phyloP scores from a whole-genome alignment of 306 rosid species.

The Sicyos baderoa region DNA sequence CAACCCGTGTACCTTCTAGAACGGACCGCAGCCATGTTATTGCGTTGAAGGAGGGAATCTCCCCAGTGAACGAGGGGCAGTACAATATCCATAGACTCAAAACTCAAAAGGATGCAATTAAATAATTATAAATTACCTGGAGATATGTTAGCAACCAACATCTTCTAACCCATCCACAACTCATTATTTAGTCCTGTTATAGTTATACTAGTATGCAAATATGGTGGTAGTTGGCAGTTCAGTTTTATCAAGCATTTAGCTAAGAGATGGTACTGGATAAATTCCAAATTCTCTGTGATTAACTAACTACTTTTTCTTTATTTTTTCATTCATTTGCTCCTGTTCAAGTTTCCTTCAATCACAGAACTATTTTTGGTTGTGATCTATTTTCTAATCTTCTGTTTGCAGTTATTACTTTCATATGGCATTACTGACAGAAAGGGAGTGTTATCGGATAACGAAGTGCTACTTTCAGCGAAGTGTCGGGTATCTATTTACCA shows the following conservation, averaged over 20 bases:
- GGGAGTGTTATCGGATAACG: conserved; percentile 61
- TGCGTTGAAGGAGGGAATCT: background rate
- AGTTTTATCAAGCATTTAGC: background rate
- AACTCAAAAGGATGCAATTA: background rate
- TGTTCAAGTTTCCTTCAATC: conserved; percentile 1
- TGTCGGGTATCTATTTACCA: conserved; percentile 51
- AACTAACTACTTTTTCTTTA: background rate
- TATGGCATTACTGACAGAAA: conserved; percentile 57
- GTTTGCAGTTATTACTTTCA: conserved; percentile 62
- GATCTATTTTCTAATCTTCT: background rate
- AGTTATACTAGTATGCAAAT: background rate
- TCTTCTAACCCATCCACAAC: background rate
- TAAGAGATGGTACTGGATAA: background rate
- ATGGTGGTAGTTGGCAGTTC: background rate
- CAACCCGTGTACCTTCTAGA: background rate
- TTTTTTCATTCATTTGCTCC: background rate
- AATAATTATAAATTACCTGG: background rate
- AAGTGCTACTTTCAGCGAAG: conserved; percentile 81
- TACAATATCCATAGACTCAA: too few species aligned
- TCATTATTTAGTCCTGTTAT: background rate
- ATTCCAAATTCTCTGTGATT: background rate
- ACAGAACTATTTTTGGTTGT: conserved; percentile 2
- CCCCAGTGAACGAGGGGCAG: background rate
- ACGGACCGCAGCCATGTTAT: background rate
- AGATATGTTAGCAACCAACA: background rate